Conservation (phyloP, 352 stramenopile species). For the Pythium scleroteichum region DNA sequence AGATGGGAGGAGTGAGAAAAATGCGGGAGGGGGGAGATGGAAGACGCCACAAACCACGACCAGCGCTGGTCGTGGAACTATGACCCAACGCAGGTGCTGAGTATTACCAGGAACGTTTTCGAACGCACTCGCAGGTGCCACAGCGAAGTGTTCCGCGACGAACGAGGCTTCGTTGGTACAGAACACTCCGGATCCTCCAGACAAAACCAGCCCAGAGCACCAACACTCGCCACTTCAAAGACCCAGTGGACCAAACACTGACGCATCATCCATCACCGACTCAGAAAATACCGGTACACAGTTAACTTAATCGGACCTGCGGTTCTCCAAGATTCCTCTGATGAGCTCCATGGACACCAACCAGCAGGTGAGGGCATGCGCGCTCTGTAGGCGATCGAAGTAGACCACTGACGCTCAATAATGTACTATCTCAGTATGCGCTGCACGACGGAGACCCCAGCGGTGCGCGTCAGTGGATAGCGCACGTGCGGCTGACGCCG, state of each 20-base stretch:
- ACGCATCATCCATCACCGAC: too few species aligned
- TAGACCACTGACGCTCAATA: neutral
- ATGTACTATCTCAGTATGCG: constrained; percentile 48
- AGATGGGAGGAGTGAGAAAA: neutral
- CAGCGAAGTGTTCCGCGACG: too few species aligned
- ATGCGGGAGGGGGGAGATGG: neutral
- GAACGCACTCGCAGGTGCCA: neutral
- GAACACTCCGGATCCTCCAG: neutral
- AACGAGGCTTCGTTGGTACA: neutral
- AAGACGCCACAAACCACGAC: neutral
- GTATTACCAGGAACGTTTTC: neutral
- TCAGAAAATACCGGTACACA: constrained; percentile 12
- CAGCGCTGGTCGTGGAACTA: neutral
- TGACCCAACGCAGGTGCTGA: too few species aligned
- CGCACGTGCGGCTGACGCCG: constrained; percentile 72
- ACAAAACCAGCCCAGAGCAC: neutral
- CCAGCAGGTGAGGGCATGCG: constrained; percentile 14
- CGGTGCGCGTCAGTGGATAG: constrained; percentile 50
- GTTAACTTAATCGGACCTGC: constrained; percentile 24
- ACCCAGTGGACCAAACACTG: too few species aligned
- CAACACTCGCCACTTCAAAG: constrained; percentile 6
- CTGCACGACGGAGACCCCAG: constrained; percentile 52
- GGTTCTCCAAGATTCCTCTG: neutral
- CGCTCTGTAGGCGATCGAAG: neutral
- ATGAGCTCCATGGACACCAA: constrained; percentile 16